Conservation (phyloP, 495 filamentous ascomycete genomes). For the Hypomontagnella submonticulosa region DNA sequence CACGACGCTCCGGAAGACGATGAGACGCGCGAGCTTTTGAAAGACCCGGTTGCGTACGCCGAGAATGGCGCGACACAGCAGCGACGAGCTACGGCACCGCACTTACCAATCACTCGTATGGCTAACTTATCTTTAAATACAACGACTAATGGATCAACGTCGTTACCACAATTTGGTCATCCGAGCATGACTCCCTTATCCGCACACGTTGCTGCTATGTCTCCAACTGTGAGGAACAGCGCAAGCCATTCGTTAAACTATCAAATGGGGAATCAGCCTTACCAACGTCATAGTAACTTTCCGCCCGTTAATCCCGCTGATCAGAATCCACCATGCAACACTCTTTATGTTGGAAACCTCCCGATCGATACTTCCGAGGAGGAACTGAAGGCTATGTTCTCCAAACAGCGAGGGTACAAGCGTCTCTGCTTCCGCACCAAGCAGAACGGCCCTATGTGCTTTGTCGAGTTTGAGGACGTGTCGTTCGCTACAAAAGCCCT, state of each 20-base stretch:
- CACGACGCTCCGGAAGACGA: slow-evolving; percentile 81
- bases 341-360: slow-evolving; percentile 95
- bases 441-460: slow-evolving; percentile 98
- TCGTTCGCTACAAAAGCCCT: slow-evolving; percentile 93
- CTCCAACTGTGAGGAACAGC: slow-evolving; percentile 65
- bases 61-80: slow-evolving; percentile 73
- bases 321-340: slow-evolving; percentile 98
- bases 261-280: slow-evolving; percentile 68
- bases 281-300: slow-evolving; percentile 72
- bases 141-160: slow-evolving; percentile 58
- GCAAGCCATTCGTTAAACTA: slow-evolving; percentile 57
- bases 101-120: slow-evolving; percentile 77
- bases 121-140: slow-evolving; percentile 77
- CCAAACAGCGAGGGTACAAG: slow-evolving; percentile 94
- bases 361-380: slow-evolving; percentile 95
- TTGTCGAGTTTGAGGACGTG: slow-evolving; percentile 97
- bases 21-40: slow-evolving; percentile 84
- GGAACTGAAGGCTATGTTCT: slow-evolving; percentile 94
- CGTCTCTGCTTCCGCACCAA: slow-evolving; percentile 97
- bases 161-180: slow-evolving; percentile 63
- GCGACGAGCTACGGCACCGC: slow-evolving; percentile 79
- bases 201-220: slow-evolving; percentile 69
- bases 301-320: slow-evolving; percentile 95
- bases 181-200: slow-evolving; percentile 53
- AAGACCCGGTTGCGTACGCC: slow-evolving; percentile 85